phyloP scores from a whole-genome alignment of 1,284 basidiomycete genomes.

The Phylloboletellus chloephorus region DNA sequence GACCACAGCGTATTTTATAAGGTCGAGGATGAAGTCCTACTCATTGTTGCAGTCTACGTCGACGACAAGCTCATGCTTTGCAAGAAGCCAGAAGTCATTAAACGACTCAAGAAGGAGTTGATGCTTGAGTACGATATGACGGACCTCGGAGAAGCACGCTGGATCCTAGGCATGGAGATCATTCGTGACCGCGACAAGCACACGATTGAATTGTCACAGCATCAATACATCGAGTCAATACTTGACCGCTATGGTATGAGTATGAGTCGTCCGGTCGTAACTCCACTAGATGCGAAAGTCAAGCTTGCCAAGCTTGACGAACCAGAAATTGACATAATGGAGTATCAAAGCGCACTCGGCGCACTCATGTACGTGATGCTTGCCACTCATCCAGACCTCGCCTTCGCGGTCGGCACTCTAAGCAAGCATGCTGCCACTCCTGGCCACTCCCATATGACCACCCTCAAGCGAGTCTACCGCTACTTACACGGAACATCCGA shows the following conservation, averaged over 20 bases:
- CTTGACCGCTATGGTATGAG: background rate
- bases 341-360: background rate
- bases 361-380: background rate
- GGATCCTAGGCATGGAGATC: slow-evolving; percentile 1
- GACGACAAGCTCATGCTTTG: background rate
- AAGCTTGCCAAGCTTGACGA: background rate
- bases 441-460: background rate
- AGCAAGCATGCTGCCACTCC: background rate
- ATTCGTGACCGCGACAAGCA: background rate
- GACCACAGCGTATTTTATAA: background rate
- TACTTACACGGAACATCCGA: background rate
- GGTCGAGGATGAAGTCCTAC: background rate
- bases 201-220: background rate
- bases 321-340: background rate
- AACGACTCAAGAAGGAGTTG: too few species aligned
- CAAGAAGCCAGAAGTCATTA: too few species aligned
- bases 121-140: background rate
- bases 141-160: background rate
- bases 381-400: background rate
- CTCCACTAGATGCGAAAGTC: background rate
- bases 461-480: background rate
- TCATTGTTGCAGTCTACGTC: background rate
- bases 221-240: background rate
- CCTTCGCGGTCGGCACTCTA: background rate
- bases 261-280: background rate